Evolutionary conservation across 331 rosid genomes (phyloP).

Genomic region (Pyrus hybrid): DNA sequence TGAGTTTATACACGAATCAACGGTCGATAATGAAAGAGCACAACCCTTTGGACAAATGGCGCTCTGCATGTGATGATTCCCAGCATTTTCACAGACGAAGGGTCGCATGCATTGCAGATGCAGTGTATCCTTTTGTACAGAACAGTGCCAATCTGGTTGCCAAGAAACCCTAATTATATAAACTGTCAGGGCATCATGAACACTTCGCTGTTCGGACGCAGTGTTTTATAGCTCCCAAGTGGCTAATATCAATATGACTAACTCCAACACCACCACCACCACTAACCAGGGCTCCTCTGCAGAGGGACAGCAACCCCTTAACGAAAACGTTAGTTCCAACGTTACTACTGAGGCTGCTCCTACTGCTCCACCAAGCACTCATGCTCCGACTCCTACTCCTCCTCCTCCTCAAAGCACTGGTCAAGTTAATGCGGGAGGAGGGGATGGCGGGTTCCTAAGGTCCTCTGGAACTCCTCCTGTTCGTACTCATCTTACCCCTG

Average conservation of each 20-base stretch:
- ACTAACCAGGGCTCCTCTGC: conserved; percentile 1
- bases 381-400: background rate
- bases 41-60: background rate
- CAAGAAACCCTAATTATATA: background rate
- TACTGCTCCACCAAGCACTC: background rate
- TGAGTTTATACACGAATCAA: background rate
- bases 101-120: background rate
- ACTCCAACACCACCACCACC: background rate
- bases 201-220: background rate
- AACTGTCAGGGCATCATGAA: background rate
- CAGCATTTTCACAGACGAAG: background rate
- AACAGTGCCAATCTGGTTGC: background rate
- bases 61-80: background rate
- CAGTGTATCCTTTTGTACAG: background rate
- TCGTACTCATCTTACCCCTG: background rate
- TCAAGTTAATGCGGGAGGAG: background rate
- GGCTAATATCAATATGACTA: background rate
- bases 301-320: background rate
- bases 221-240: background rate
- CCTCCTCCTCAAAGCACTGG: background rate
- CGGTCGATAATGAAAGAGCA: background rate
- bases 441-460: background rate
- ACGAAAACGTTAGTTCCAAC: background rate
- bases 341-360: background rate
- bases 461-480: background rate